These are phyloP conservation scores for Trichoderma sp. DNA, from an alignment of 2,329 filamentous ascomycete species.

Conservation along the genomic window DNA sequence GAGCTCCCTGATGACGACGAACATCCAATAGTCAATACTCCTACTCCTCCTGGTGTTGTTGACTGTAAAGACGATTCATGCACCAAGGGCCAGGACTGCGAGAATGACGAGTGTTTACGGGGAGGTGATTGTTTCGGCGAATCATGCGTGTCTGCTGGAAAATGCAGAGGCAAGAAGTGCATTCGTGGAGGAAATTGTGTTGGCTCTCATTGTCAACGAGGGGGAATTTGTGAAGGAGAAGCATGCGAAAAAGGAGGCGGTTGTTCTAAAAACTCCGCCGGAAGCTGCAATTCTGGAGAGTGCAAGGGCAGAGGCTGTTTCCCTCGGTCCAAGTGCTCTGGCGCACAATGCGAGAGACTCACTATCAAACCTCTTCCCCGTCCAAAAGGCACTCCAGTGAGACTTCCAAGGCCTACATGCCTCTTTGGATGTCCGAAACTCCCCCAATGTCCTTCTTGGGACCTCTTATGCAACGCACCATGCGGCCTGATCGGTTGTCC, in stretches of 20 bases:
- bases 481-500: background rate
- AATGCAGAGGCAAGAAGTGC: slow-evolving; percentile 5
- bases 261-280: background rate
- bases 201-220: background rate
- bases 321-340: background rate
- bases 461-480: background rate
- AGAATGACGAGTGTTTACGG: background rate
- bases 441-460: background rate
- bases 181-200: slow-evolving; percentile 14
- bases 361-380: background rate
- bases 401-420: background rate
- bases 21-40: background rate
- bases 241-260: slow-evolving; percentile 13
- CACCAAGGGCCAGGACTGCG: background rate
- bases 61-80: slow-evolving; percentile 4
- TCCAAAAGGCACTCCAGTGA: background rate
- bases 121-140: slow-evolving; percentile 15
- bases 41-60: background rate
- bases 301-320: background rate
- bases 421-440: background rate
- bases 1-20: background rate
- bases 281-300: background rate
- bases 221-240: slow-evolving; percentile 12
- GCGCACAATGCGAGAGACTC: background rate
- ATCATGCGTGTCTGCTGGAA: slow-evolving; percentile 1